Conservation (phyloP, 768 basidiomycete genomes). For the Strobilomyces echinocephalus region DNA sequence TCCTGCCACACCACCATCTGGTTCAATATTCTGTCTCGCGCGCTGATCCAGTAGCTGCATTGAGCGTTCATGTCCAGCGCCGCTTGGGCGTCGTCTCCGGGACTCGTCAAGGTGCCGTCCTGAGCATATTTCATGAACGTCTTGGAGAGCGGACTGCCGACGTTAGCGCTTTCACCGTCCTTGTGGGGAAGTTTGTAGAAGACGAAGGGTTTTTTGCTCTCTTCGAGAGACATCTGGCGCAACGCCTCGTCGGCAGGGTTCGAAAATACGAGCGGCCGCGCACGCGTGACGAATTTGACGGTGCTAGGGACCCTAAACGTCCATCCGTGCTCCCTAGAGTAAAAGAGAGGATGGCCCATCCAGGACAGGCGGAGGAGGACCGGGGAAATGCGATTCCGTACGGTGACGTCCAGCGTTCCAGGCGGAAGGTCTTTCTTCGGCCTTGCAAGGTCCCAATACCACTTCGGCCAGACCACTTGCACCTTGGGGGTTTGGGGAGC, state of each 20-base stretch:
- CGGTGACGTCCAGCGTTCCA: constrained; percentile 79
- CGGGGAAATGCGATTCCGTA: constrained; percentile 77
- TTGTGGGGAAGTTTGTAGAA: constrained; percentile 97
- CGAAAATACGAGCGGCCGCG: constrained; percentile 50
- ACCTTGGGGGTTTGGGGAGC: constrained; percentile 30
- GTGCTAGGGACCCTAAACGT: constrained; percentile 68
- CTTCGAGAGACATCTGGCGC: constrained; percentile 39
- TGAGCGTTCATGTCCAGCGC: constrained; percentile 90
- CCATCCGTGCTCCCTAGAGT: constrained; percentile 90
- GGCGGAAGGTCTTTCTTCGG: constrained; percentile 64
- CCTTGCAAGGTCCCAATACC: constrained; percentile 89
- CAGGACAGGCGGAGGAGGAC: constrained; percentile 84
- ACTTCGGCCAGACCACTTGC: constrained; percentile 82
- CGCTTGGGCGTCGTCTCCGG: constrained; percentile 72
- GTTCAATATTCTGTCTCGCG: constrained; percentile 83
- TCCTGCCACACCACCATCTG: constrained; percentile 91
- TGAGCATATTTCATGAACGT: constrained; percentile 85
- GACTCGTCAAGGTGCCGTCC: constrained; percentile 81
- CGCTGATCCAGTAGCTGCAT: constrained; percentile 97
- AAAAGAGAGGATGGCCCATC: constrained; percentile 79
- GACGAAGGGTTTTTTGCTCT: constrained; percentile 39
- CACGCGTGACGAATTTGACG: constrained; percentile 42
- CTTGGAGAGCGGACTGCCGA: constrained; percentile 89
- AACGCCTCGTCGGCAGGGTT: constrained; percentile 59
- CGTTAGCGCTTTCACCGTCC: constrained; percentile 90